These are phyloP conservation scores for Amborella trichopoda DNA, from an alignment of 164 flowering plant genomes.

Conservation along the genomic window DNA sequence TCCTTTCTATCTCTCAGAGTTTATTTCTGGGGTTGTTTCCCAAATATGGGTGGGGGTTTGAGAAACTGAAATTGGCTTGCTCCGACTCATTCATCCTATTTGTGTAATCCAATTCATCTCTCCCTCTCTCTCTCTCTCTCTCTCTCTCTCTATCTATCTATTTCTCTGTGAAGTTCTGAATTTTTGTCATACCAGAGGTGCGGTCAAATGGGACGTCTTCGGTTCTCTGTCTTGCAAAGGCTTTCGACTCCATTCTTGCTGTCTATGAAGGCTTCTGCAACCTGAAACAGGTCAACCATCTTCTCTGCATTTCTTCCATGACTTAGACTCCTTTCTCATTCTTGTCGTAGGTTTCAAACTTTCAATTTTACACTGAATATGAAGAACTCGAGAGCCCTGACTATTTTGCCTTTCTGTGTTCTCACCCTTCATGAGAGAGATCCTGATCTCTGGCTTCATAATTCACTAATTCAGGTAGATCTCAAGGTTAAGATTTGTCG, in stretches of 20 bases:
- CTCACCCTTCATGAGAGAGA: too few species aligned
- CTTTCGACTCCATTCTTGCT: constrained; percentile 78
- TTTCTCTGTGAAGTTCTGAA: constrained; percentile 1
- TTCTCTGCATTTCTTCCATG: neutral
- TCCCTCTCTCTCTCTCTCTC: neutral
- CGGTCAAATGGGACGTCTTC: constrained; percentile 40
- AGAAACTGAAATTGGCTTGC: too few species aligned
- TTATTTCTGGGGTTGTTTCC: too few species aligned
- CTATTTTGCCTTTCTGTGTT: too few species aligned
- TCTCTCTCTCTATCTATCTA: too few species aligned
- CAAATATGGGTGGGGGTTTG: too few species aligned
- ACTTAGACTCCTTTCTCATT: neutral
- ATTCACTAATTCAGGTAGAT: too few species aligned
- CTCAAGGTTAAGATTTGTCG: constrained; percentile 85
- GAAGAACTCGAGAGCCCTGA: too few species aligned
- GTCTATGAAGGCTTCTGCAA: constrained; percentile 97
- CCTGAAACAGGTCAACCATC: constrained; percentile 66
- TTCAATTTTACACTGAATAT: too few species aligned
- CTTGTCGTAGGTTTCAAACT: neutral
- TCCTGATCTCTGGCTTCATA: too few species aligned
- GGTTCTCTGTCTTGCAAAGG: constrained; percentile 61
- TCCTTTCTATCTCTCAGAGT: too few species aligned
- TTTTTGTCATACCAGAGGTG: constrained; percentile 2
- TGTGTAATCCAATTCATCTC: neutral
- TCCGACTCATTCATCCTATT: neutral